Percentiles rank a stretch among this genome's conserved stretches.
phyloP scores from a whole-genome alignment of 805 yeast genomes.

The Saccharomycopsis fodiens region DNA sequence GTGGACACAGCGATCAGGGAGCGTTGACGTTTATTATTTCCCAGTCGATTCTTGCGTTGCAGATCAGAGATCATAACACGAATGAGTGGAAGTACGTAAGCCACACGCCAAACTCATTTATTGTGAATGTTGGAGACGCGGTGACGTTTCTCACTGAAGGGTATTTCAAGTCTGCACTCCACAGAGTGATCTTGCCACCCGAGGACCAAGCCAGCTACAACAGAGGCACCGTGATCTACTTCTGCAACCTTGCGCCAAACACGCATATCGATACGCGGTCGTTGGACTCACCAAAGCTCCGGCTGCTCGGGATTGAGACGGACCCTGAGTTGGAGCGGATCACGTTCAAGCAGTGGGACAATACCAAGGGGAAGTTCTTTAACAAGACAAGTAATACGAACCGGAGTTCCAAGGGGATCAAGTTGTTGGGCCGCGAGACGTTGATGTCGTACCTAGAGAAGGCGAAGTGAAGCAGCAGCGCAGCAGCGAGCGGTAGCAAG shows the following conservation, averaged over 20 bases:
- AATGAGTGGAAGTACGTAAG: constrained; percentile 31
- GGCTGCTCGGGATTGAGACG: constrained; percentile 27
- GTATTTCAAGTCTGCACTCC: constrained; percentile 38
- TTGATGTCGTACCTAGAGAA: constrained; percentile 9
- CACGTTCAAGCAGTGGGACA: constrained; percentile 34
- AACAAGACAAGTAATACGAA: constrained; percentile 24
- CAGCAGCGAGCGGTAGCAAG: not conserved
- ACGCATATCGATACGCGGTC: constrained; percentile 36
- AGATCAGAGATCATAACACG: constrained; percentile 29
- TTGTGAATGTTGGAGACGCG: constrained; percentile 36
- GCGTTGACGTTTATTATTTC: constrained; percentile 34
- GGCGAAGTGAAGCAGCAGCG: no score
- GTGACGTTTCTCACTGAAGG: constrained; percentile 38
- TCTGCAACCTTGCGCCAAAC: constrained; percentile 31
- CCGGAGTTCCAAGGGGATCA: constrained; percentile 3
- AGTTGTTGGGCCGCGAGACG: constrained; percentile 19
- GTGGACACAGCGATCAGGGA: constrained; percentile 40
- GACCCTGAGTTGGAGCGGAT: constrained; percentile 32
- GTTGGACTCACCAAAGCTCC: constrained; percentile 31
- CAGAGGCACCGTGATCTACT: constrained; percentile 35
- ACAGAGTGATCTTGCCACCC: constrained; percentile 40
- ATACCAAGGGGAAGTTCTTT: constrained; percentile 37
- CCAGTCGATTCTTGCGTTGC: constrained; percentile 34
- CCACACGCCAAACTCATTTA: constrained; percentile 30
- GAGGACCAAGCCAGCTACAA: constrained; percentile 30